Conservation (phyloP, 164 flowering plant genomes). For the Vitis labrusca region DNA sequence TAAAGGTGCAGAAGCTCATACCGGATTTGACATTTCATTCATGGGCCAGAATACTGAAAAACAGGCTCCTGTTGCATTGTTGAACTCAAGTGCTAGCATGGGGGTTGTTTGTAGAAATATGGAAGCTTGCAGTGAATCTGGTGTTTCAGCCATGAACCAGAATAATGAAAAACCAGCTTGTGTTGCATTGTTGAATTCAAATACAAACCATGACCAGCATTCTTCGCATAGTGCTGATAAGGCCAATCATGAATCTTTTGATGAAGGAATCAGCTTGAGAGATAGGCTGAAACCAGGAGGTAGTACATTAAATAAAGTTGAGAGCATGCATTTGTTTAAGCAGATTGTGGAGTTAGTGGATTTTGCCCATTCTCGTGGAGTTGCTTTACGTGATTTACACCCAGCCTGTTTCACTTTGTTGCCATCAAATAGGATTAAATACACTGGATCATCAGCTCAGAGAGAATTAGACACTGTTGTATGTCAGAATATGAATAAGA, state of each 20-base stretch:
- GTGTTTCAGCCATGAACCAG: not conserved
- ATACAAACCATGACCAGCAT: slow-evolving; percentile 1
- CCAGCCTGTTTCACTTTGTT: slow-evolving; percentile 68
- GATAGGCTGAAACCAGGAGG: slow-evolving; percentile 50
- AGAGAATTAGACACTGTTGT: slow-evolving; percentile 18
- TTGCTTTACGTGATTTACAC: slow-evolving; percentile 47
- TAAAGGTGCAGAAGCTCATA: slow-evolving; percentile 8
- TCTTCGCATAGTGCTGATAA: slow-evolving; percentile 15
- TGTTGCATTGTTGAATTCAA: slow-evolving; percentile 7
- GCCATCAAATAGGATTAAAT: slow-evolving; percentile 47
- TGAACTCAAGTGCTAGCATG: not conserved
- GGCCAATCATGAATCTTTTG: slow-evolving; percentile 10
- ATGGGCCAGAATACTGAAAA: slow-evolving; percentile 9
- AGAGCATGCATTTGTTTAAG: slow-evolving; percentile 50
- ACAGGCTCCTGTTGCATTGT: not conserved
- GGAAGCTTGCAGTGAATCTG: not conserved
- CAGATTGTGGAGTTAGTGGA: slow-evolving; percentile 74
- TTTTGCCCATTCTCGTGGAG: slow-evolving; percentile 61
- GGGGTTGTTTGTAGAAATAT: too few species aligned
- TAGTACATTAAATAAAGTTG: slow-evolving; percentile 36
- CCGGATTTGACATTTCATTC: not conserved
- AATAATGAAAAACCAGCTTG: not conserved
- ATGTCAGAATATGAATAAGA: slow-evolving; percentile 26
- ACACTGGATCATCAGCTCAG: slow-evolving; percentile 41
- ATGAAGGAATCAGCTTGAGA: slow-evolving; percentile 53